These are phyloP conservation scores for Candida maltosa DNA, from an alignment of 805 yeast species.

Conservation along the genomic window DNA sequence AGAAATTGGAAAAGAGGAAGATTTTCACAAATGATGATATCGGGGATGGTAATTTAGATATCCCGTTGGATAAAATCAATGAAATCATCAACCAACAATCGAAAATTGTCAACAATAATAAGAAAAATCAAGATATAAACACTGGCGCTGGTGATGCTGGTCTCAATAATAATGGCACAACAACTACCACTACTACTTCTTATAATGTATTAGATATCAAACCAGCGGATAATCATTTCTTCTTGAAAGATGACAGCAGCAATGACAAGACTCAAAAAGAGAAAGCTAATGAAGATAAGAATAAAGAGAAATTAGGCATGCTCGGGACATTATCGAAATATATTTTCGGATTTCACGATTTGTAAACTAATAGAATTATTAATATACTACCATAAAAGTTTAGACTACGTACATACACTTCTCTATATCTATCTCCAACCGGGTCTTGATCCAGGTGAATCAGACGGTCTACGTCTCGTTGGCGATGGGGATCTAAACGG, in stretches of 20 bases:
- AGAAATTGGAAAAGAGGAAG: slow-evolving; percentile 49
- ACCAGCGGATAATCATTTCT: slow-evolving; percentile 37
- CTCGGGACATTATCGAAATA: slow-evolving; percentile 30
- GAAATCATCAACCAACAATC: slow-evolving; percentile 1
- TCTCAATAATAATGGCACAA: background rate
- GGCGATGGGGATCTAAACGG: slow-evolving; percentile 10
- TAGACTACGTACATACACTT: too few species aligned
- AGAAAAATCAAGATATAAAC: too few species aligned
- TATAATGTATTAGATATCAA: slow-evolving; percentile 31
- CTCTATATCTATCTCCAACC: background rate
- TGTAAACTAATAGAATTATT: slow-evolving; percentile 19
- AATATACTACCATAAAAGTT: background rate
- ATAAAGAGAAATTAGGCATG: slow-evolving; percentile 27
- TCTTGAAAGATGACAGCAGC: slow-evolving; percentile 18
- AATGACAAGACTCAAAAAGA: slow-evolving; percentile 10
- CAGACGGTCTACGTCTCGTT: slow-evolving; percentile 2
- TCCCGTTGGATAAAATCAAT: slow-evolving; percentile 5
- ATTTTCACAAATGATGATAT: slow-evolving; percentile 45
- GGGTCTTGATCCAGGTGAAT: background rate
- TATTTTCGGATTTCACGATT: slow-evolving; percentile 43
- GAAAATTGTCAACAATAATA: too few species aligned
- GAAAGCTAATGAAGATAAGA: background rate
- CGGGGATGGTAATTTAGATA: slow-evolving; percentile 31
- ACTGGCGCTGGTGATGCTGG: slow-evolving; percentile 2
- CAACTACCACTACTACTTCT: background rate